A percentile compares a stretch with the other conserved stretches of the same genome.
These are phyloP conservation scores for Solanum tacnaense DNA, from an alignment of 257 asterid species.

Conservation along the genomic window DNA sequence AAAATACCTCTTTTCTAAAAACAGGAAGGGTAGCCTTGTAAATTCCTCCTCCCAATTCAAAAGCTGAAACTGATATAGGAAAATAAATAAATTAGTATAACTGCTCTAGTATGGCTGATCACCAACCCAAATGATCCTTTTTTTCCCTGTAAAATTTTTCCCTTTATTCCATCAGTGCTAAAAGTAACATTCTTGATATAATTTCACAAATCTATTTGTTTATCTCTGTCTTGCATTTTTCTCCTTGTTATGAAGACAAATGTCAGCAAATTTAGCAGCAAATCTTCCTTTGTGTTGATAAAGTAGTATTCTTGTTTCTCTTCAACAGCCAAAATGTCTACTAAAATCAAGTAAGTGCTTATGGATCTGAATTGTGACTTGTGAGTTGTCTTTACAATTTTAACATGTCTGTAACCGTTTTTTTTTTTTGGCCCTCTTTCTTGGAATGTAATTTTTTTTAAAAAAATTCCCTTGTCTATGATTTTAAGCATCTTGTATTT, in stretches of 20 bases:
- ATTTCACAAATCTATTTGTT: not conserved
- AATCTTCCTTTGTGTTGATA: not conserved
- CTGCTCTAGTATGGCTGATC: not conserved
- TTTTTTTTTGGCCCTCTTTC: not conserved
- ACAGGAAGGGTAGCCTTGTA: not conserved
- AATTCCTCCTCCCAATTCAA: not conserved
- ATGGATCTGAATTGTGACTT: conserved; percentile 1
- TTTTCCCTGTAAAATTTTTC: not conserved
- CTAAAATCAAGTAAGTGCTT: conserved; percentile 67
- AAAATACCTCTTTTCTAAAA: not conserved
- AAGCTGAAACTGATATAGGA: not conserved
- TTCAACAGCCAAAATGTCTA: conserved; percentile 35
- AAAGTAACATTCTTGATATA: not conserved
- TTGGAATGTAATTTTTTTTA: not conserved
- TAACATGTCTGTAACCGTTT: not conserved
- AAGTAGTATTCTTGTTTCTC: not conserved
- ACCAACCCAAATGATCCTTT: not conserved
- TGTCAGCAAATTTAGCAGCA: conserved; percentile 4
- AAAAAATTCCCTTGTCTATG: not conserved
- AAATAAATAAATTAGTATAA: not conserved
- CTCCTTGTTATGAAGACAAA: not conserved
- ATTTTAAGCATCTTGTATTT: not conserved
- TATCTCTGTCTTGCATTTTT: not conserved
- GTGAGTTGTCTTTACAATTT: not conserved
- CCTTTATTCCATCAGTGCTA: not conserved